Evolutionary conservation across 495 filamentous ascomycete genomes (phyloP), one percentile per base, ranked within the genome.

Genomic region (Collariella sp.): DNA sequence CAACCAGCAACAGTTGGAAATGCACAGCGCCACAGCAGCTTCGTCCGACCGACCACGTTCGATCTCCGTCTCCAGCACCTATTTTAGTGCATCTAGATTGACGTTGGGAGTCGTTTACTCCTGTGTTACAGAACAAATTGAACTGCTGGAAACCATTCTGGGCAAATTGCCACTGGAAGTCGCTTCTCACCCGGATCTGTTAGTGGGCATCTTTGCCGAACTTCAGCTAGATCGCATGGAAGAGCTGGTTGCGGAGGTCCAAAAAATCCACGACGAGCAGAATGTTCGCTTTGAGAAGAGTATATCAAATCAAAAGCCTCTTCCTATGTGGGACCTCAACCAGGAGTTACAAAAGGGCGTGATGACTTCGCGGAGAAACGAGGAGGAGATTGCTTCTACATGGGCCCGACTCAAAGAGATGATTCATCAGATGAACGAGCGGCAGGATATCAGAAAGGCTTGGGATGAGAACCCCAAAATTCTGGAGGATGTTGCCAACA

Each of bases 201-300:
- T 56, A 41, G 35, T 49, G 1, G 54, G 58, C 0, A 22, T 61
- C 0, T 61, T 61, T 31, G 58, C 50, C 23, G 58, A 57, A 35
- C 58, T 61, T 2, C 54, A 61, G 40, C 45, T 46, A 6, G 41
- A 61, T 26, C 45, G 54, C 3, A 20, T 61, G 16, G 13, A 46
- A 15, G 22, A 15, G 0, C 22, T 60, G 4, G 34, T 57, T 0
- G 5, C 5, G 2, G 22, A 7, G 7, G 22, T 44, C 16, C 42
- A 43, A 13, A 3, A 15, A 16, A 4, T 29, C 7, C 6, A 23
- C 13, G 22, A 44, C 22, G 5, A 1, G 5, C 13, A 44, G 19
- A 22, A 7, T 1, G 13, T 4, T 12, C 16, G 10, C 19, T 43
- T 43, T 23, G 9, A 23, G 1, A 22, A 12, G 31, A 36, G 0